phyloP scores from a whole-genome alignment of 768 basidiomycete genomes.

The Hydnum rufescens region DNA sequence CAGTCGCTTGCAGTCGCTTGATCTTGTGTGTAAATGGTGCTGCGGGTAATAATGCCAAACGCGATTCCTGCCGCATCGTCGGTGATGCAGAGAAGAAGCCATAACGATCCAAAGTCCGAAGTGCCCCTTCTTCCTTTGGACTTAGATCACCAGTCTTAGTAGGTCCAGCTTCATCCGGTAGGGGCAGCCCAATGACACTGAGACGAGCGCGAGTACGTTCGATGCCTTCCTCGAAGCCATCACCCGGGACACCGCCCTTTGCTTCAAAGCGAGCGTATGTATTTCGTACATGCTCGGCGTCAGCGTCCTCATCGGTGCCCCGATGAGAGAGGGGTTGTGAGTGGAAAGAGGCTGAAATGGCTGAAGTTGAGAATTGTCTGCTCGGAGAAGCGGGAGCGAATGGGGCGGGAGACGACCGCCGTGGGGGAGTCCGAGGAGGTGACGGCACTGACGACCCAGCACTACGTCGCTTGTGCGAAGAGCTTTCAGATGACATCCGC shows the following conservation, averaged over 20 bases:
- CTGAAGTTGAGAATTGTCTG: neutral
- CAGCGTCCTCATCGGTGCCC: slow-evolving; percentile 41
- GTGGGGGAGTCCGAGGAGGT: neutral
- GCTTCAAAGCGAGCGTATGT: slow-evolving; percentile 82
- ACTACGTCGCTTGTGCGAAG: no score
- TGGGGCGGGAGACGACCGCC: neutral
- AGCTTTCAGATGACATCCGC: no score
- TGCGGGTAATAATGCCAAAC: slow-evolving; percentile 51
- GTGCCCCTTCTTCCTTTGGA: slow-evolving; percentile 49
- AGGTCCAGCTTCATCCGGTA: slow-evolving; percentile 18
- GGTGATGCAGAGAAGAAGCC: slow-evolving; percentile 67
- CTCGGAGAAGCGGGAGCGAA: no score
- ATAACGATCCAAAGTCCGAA: slow-evolving; percentile 77
- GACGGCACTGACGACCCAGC: neutral
- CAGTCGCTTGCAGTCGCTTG: slow-evolving; percentile 13
- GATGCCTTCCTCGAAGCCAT: slow-evolving; percentile 84
- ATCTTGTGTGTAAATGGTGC: slow-evolving; percentile 43
- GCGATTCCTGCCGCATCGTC: slow-evolving; percentile 41
- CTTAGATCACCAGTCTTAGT: slow-evolving; percentile 37
- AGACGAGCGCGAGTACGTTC: slow-evolving; percentile 75
- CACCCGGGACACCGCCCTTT: slow-evolving; percentile 68
- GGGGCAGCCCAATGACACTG: slow-evolving; percentile 21
- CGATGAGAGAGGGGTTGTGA: slow-evolving; percentile 6
- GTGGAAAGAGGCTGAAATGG: neutral
- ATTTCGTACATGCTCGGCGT: slow-evolving; percentile 63